Percentiles rank a stretch among this genome's conserved stretches.
Conservation (phyloP, 1,284 basidiomycete species). For the Ceratorhiza oryzae-sativae region DNA sequence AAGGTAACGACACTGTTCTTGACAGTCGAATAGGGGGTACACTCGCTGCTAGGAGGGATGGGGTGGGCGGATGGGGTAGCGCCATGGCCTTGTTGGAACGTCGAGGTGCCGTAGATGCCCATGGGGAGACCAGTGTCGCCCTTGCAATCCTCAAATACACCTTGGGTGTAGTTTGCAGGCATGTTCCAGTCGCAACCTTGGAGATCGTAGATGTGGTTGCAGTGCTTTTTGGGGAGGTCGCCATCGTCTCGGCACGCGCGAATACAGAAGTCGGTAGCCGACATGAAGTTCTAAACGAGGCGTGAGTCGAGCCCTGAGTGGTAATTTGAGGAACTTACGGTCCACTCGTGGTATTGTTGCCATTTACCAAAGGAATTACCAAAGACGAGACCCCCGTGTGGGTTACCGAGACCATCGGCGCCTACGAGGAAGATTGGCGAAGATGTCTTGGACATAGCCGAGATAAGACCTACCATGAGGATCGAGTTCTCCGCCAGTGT, state of each 20-base stretch:
- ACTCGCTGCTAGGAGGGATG: constrained; percentile 49
- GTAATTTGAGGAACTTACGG: background rate
- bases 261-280: constrained; percentile 43
- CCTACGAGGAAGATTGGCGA: background rate
- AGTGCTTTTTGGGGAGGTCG: constrained; percentile 30
- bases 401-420: constrained; percentile 47
- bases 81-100: constrained; percentile 69
- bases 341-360: constrained; percentile 45
- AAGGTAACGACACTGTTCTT: constrained; percentile 16
- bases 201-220: constrained; percentile 43
- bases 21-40: constrained; percentile 11
- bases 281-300: constrained; percentile 43
- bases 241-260: constrained; percentile 42
- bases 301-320: background rate
- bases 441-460: background rate
- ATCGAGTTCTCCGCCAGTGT: constrained; percentile 48
- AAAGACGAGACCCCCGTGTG: constrained; percentile 45
- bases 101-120: constrained; percentile 73
- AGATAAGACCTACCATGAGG: constrained; percentile 43
- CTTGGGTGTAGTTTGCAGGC: constrained; percentile 66
- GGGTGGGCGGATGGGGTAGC: constrained; percentile 67
- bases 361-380: constrained; percentile 39
- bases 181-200: constrained; percentile 69
- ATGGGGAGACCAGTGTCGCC: constrained; percentile 59
- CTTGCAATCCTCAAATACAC: constrained; percentile 66